Conservation (phyloP, 2,329 filamentous ascomycete species). For the Massarina eburnea region DNA sequence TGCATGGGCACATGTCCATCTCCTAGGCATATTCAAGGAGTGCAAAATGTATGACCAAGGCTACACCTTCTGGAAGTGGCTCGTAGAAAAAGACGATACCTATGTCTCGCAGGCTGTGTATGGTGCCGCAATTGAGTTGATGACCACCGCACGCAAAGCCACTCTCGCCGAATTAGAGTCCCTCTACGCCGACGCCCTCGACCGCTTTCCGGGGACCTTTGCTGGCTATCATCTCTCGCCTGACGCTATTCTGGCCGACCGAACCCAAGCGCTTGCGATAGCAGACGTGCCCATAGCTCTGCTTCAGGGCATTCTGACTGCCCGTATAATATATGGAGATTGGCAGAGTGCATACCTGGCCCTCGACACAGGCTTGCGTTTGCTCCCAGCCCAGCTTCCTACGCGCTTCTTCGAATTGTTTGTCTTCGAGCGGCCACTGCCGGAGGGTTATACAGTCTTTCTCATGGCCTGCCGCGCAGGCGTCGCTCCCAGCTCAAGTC, state of each 20-base stretch:
- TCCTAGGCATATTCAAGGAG: constrained; percentile 52
- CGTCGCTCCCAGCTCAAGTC: constrained; percentile 29
- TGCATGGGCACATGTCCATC: constrained; percentile 46
- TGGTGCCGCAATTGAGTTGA: constrained; percentile 53
- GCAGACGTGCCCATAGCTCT: constrained; percentile 46
- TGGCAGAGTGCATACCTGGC: constrained; percentile 53
- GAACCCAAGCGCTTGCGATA: constrained; percentile 34
- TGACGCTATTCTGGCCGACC: constrained; percentile 50
- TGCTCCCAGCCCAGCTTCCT: constrained; percentile 48
- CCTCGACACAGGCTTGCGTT: constrained; percentile 51
- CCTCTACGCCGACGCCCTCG: constrained; percentile 49
- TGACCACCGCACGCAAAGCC: constrained; percentile 45
- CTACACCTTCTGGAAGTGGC: constrained; percentile 52
- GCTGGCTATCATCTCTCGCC: constrained; percentile 51
- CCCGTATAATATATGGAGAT: constrained; percentile 49
- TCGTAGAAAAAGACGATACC: constrained; percentile 45
- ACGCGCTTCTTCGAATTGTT: constrained; percentile 49
- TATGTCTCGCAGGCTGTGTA: constrained; percentile 49
- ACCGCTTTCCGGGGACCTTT: constrained; percentile 51
- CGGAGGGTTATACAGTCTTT: constrained; percentile 52
- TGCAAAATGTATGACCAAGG: constrained; percentile 43
- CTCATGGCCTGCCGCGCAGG: constrained; percentile 53
- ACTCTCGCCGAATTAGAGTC: constrained; percentile 47
- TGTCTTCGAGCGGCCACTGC: constrained; percentile 47
- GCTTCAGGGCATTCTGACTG: constrained; percentile 52